Conservation (phyloP, 495 filamentous ascomycete genomes). For the Immersiella caudata region DNA sequence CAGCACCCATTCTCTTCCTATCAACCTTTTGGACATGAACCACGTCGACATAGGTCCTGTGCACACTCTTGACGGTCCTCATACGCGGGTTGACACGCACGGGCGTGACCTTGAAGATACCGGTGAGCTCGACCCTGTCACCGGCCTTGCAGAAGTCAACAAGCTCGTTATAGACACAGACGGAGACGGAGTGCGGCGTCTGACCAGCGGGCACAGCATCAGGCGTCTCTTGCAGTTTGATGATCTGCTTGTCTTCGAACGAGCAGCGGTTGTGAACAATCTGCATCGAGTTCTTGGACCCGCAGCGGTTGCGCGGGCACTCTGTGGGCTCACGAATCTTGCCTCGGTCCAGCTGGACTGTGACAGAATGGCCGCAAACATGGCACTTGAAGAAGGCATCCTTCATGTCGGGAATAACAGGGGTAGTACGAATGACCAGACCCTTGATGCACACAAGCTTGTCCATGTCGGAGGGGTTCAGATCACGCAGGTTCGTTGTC, state of each 20-base stretch:
- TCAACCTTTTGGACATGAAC: constrained; percentile 97
- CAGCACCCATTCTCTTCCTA: constrained; percentile 87
- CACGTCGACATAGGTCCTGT: constrained; percentile 97
- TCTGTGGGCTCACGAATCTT: constrained; percentile 92
- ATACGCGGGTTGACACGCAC: constrained; percentile 95
- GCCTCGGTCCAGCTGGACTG: constrained; percentile 89
- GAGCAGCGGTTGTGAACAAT: constrained; percentile 94
- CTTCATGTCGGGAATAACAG: constrained; percentile 98
- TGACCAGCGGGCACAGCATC: constrained; percentile 93
- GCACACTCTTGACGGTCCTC: constrained; percentile 86
- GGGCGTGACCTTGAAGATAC: constrained; percentile 92
- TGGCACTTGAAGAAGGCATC: constrained; percentile 91
- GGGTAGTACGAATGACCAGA: constrained; percentile 92
- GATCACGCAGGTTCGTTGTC: constrained; percentile 87
- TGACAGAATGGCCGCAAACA: constrained; percentile 86
- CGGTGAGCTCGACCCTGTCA: constrained; percentile 93
- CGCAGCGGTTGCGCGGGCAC: constrained; percentile 84
- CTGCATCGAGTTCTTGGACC: constrained; percentile 91
- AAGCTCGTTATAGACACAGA: constrained; percentile 95
- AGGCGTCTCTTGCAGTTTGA: constrained; percentile 97
- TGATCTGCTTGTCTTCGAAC: constrained; percentile 97
- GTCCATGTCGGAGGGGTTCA: constrained; percentile 96
- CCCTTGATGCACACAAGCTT: constrained; percentile 96
- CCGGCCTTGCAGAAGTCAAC: constrained; percentile 98
- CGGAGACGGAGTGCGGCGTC: constrained; percentile 95